These are phyloP conservation scores for Lachancea thermotolerans DNA, from an alignment of 805 yeast species.

Conservation along the genomic window DNA sequence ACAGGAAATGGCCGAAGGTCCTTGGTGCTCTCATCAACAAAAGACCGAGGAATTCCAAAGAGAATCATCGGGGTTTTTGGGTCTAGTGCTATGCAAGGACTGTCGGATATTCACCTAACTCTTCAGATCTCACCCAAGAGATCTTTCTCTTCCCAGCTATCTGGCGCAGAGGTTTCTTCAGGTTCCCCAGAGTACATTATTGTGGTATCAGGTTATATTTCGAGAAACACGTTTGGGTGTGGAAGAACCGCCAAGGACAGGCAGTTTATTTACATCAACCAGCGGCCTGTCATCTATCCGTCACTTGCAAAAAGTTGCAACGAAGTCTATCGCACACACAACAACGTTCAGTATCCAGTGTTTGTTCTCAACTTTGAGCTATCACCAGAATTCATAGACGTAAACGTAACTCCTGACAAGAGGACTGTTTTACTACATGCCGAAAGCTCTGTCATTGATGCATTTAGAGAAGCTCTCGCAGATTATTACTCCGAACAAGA, in stretches of 20 bases:
- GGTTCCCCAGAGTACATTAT: slow-evolving; percentile 27
- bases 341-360: slow-evolving; percentile 67
- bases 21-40: slow-evolving; percentile 53
- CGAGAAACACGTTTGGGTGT: slow-evolving; percentile 72
- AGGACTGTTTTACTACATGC: slow-evolving; percentile 60
- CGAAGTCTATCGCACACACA: slow-evolving; percentile 67
- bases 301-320: slow-evolving; percentile 52
- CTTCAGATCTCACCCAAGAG: slow-evolving; percentile 27
- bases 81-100: slow-evolving; percentile 50
- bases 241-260: slow-evolving; percentile 69
- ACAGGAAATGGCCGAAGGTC: slow-evolving; percentile 43
- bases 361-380: slow-evolving; percentile 55
- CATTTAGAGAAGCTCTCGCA: slow-evolving; percentile 44
- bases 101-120: slow-evolving; percentile 43
- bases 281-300: slow-evolving; percentile 62
- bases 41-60: slow-evolving; percentile 40
- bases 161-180: slow-evolving; percentile 8
- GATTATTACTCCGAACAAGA: slow-evolving; percentile 40
- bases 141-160: slow-evolving; percentile 4
- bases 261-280: slow-evolving; percentile 68
- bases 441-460: slow-evolving; percentile 54
- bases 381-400: slow-evolving; percentile 52
- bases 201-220: slow-evolving; percentile 52
- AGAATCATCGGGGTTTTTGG: slow-evolving; percentile 71
- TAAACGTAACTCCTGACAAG: slow-evolving; percentile 91